phyloP scores from a whole-genome alignment of 2,329 filamentous ascomycete species.

The Drechslerella coelobrocha region DNA sequence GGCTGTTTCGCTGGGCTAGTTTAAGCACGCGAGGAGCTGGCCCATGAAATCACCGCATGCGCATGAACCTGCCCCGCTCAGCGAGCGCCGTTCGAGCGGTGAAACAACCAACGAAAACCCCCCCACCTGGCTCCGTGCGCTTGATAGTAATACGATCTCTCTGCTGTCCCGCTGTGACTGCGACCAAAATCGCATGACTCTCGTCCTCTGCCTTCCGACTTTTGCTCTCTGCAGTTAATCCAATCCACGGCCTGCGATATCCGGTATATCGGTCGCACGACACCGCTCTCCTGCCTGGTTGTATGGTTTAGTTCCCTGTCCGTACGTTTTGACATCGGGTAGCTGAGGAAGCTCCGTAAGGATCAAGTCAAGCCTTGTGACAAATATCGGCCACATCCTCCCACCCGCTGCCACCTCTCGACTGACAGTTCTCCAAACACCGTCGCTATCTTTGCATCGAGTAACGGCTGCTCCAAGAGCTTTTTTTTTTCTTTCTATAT shows the following conservation, averaged over 20 bases:
- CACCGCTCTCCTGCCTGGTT: not conserved
- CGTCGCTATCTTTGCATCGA: too few species aligned
- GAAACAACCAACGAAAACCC: conserved; percentile 15
- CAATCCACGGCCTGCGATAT: too few species aligned
- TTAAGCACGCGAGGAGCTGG: too few species aligned
- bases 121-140: conserved; percentile 20
- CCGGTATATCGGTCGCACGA: conserved; percentile 2
- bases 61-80: not conserved
- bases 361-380: not conserved
- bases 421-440: not conserved
- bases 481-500: too few species aligned
- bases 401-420: not conserved
- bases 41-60: too few species aligned
- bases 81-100: not conserved
- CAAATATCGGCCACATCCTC: not conserved
- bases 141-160: not conserved
- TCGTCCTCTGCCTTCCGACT: not conserved
- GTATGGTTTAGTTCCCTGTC: not conserved
- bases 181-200: conserved; percentile 51
- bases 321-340: not conserved
- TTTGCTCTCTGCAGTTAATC: not conserved
- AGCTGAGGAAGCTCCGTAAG: not conserved
- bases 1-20: too few species aligned
- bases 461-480: too few species aligned
- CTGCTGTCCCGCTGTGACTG: conserved; percentile 16